Evolutionary conservation across 1,284 basidiomycete genomes (phyloP), one percentile per base, ranked within the genome.

Genomic region (Moesziomyces aphidis): DNA sequence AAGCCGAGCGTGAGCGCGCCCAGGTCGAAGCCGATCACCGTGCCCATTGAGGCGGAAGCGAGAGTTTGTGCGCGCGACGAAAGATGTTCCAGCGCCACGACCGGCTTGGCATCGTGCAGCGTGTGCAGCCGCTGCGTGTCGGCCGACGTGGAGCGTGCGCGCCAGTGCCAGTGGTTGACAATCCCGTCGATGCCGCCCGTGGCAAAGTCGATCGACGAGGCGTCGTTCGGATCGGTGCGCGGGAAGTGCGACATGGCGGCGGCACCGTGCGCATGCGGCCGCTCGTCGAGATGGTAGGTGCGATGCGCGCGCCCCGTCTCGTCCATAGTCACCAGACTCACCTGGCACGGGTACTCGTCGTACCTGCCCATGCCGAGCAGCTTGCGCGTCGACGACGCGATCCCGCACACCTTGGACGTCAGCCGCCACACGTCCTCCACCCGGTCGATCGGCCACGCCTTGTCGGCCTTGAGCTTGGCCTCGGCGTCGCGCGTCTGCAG

Each of bases 141-240:
- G 15, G 65, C 54, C 22, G 15, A 31, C 5, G 56, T 51, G 4
- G 61, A 60, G 9, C 50, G 48, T 13, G 63, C 28, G 4, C 23
- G 43, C 73, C 67, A 71, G n/a, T 56, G 53, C 73, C 73, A 75
- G 46, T 71, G 73, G 28, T 64, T 60, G 22, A 75, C 73, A 1
- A 64, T 55, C 6, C 73, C 73, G 21, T 75, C 73, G 19, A 65
- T 57, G 3, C 73, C 73, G 17, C 73, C 73, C 7, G 73, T 75
- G 1, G 73, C 67, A 54, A 75, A 75, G 47, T 75, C 64, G 47
- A 71, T 50, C 28, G 68, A 63, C 2, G 50, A 36, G 2, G 72
- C 45, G 17, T 68, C 50, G 5, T 53, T 39, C 13, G 61, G 61
- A 28, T 69, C 52, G 11, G 72, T 74, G 9, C 56, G 55, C 15